phyloP scores from a whole-genome alignment of 2,329 filamentous ascomycete species.

The Fusarium globosum region DNA sequence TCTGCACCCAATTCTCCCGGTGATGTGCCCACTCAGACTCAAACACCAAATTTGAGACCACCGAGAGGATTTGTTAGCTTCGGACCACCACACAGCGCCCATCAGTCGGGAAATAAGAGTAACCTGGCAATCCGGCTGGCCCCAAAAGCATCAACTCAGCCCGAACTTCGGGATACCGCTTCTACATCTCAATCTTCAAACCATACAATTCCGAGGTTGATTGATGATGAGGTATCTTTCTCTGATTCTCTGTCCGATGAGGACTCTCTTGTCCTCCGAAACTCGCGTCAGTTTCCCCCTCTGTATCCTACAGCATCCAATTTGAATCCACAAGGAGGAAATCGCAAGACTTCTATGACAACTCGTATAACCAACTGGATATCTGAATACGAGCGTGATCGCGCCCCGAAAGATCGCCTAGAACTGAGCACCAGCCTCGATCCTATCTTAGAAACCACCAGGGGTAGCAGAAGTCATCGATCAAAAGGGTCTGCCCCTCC shows the following conservation, averaged over 20 bases:
- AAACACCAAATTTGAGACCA: neutral
- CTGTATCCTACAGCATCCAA: constrained; percentile 45
- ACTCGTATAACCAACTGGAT: constrained; percentile 51
- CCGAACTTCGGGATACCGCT: constrained; percentile 6
- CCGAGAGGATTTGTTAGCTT: constrained; percentile 5
- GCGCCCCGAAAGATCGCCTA: constrained; percentile 36
- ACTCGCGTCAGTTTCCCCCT: constrained; percentile 49
- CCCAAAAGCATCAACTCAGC: neutral
- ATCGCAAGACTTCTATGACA: constrained; percentile 46
- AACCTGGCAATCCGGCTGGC: neutral
- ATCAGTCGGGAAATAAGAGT: neutral
- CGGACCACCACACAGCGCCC: neutral
- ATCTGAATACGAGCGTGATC: constrained; percentile 47
- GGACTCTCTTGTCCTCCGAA: constrained; percentile 46
- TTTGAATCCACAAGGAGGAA: constrained; percentile 33
- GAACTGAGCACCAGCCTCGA: constrained; percentile 12
- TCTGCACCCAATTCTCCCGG: neutral
- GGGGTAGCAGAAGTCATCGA: constrained; percentile 22
- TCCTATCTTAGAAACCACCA: constrained; percentile 13
- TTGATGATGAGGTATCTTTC: constrained; percentile 33
- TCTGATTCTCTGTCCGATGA: constrained; percentile 44
- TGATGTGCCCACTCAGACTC: neutral
- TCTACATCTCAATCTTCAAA: constrained; percentile 38
- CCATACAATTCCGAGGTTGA: constrained; percentile 40
- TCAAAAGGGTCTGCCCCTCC: constrained; percentile 36